Percentiles rank a stretch among this genome's conserved stretches.
Evolutionary conservation across 2,329 filamentous ascomycete species (phyloP).

Genomic region (Arthrobotrys sinensis): DNA sequence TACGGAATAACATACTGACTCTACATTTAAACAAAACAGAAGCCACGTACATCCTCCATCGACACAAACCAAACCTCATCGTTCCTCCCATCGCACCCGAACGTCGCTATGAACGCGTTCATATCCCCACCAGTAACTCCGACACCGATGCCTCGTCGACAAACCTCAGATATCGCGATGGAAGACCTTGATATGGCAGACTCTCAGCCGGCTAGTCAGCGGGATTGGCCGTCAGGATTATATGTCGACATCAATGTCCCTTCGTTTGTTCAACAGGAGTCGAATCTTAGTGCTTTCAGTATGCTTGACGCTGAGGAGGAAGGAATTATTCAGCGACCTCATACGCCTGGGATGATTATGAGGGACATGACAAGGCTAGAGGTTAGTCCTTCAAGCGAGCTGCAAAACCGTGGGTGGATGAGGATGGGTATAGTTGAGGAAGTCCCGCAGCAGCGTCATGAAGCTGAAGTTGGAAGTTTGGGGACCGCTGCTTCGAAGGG

Average conservation of each 20-base stretch:
- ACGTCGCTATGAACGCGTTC: constrained; percentile 55
- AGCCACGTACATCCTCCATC: constrained; percentile 34
- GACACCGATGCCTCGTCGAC: constrained; percentile 37
- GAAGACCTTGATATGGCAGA: constrained; percentile 54
- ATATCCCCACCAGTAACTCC: constrained; percentile 54
- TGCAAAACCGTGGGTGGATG: constrained; percentile 41
- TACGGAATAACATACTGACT: constrained; percentile 7
- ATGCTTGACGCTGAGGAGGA: constrained; percentile 38
- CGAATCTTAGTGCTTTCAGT: constrained; percentile 43
- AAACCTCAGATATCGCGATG: constrained; percentile 48
- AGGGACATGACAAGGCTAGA: constrained; percentile 55
- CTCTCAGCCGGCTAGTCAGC: constrained; percentile 42
- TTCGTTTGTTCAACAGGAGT: constrained; percentile 47
- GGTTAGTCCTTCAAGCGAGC: constrained; percentile 49
- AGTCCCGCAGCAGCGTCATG: not conserved
- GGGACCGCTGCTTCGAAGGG: constrained; percentile 26
- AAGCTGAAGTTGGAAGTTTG: not conserved
- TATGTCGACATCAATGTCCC: constrained; percentile 23
- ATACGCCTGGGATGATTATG: constrained; percentile 59
- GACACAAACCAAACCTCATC: constrained; percentile 16
- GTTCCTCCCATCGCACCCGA: constrained; percentile 27
- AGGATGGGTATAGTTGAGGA: constrained; percentile 12
- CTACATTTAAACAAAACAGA: constrained; percentile 15
- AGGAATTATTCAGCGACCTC: constrained; percentile 26
- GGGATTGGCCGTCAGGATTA: constrained; percentile 24